phyloP scores from a whole-genome alignment of 2,329 filamentous ascomycete species.

The Aureobasidium musti region DNA sequence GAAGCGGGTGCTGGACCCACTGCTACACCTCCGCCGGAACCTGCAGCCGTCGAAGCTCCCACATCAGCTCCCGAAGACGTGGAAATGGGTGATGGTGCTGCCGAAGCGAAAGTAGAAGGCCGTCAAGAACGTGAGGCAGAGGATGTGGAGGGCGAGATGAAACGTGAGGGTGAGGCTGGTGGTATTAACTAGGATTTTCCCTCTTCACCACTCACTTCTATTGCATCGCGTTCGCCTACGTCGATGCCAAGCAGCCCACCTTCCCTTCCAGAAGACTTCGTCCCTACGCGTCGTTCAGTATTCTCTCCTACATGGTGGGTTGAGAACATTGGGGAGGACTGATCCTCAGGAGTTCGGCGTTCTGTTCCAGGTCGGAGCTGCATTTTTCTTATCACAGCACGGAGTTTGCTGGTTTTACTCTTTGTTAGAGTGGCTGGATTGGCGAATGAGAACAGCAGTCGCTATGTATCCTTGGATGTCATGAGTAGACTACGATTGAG shows the following conservation, averaged over 20 bases:
- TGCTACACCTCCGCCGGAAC: conserved; percentile 12
- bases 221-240: background rate
- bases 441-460: background rate
- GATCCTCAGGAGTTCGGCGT: background rate
- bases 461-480: background rate
- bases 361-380: background rate
- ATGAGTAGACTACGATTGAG: conserved; percentile 20
- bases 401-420: conserved; percentile 10
- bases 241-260: background rate
- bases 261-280: background rate
- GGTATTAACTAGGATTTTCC: conserved; percentile 7
- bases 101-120: conserved; percentile 38
- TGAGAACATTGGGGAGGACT: background rate
- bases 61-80: conserved; percentile 24
- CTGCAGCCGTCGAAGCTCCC: background rate
- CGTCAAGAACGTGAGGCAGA: conserved; percentile 37
- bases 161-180: conserved; percentile 29
- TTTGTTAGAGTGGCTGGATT: background rate
- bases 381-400: background rate
- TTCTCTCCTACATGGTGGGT: background rate
- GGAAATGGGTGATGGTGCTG: conserved; percentile 28
- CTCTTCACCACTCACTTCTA: background rate
- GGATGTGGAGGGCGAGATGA: conserved; percentile 37
- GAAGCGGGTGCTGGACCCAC: conserved; percentile 12
- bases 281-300: background rate